Percentiles rank a stretch among this genome's conserved stretches.
Evolutionary conservation across 2,329 filamentous ascomycete species (phyloP).

Genomic region (Phyllosticta ampelicida): DNA sequence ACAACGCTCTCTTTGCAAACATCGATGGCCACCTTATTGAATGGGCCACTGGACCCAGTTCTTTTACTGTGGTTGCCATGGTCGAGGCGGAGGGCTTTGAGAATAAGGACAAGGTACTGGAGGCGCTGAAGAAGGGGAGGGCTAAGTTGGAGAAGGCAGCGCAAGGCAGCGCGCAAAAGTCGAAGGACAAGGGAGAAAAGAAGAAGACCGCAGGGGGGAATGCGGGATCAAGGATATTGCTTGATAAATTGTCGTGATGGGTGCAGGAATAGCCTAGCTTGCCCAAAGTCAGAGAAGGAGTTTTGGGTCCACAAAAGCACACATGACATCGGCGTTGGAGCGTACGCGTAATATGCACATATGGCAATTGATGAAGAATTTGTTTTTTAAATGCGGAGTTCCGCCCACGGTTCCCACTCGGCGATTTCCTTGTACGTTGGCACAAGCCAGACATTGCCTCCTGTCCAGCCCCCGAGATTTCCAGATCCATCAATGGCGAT

Average conservation of each 20-base stretch:
- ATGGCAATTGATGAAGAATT: background rate
- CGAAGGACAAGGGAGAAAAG: constrained; percentile 24
- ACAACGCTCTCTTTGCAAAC: constrained; percentile 66
- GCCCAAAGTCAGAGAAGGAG: background rate
- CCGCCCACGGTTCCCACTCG: constrained; percentile 21
- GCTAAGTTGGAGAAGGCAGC: constrained; percentile 59
- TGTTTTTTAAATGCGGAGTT: background rate
- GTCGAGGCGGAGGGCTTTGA: constrained; percentile 61
- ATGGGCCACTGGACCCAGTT: constrained; percentile 80
- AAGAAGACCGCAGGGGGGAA: constrained; percentile 23
- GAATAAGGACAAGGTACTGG: constrained; percentile 54
- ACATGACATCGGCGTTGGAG: background rate
- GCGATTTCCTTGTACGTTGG: constrained; percentile 27
- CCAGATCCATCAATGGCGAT: constrained; percentile 17
- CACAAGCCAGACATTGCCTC: constrained; percentile 30
- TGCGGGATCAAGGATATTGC: constrained; percentile 36
- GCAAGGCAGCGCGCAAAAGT: constrained; percentile 40
- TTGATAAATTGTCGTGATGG: constrained; percentile 24
- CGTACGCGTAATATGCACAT: background rate
- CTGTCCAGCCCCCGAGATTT: constrained; percentile 21
- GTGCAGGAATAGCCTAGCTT: background rate
- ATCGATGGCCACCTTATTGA: constrained; percentile 64
- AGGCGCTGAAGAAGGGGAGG: constrained; percentile 61
- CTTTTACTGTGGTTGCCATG: constrained; percentile 75
- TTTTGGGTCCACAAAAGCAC: background rate